Evolutionary conservation across 495 filamentous ascomycete species (phyloP), one percentile per base, ranked within the genome.

Genomic region (Parathielavia appendiculata): DNA sequence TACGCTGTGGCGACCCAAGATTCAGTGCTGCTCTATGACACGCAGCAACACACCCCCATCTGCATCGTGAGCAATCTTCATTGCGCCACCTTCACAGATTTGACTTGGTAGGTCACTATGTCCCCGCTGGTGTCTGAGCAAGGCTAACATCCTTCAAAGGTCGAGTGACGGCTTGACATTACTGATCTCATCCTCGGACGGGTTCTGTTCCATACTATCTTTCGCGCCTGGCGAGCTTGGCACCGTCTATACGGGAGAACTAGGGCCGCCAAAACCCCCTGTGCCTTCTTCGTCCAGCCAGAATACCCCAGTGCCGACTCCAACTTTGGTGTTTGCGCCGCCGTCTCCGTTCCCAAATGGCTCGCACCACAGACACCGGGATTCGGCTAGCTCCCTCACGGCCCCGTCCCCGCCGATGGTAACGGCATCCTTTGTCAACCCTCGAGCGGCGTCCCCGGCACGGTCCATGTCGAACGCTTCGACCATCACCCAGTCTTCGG

Each of bases 1-100:
- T 99, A 97, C 75, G 93, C 92, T 7, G 93, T 99, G 46, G 95
- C 93, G 16, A 99, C 95, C 0, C 91, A 97, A 68, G 95, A 99
- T 70, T 88, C 95, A 0, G 86, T 99, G n/a, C 73, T 96, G 38
- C 80, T 99, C 32, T 97, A 97, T 71, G 95, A 99, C 69, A 99
- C 95, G 0, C 95, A 99, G 66, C 95, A 99, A 64, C 84, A 90
- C 59, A 93, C 90, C 4, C 93, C 95, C 5, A 76, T 99, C 30
- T 93, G 88, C 71, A 75, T 96, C 17, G 91, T 97, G 20, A 97
- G 90, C 80, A 99, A 99, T 66, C 67, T 99, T 49, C 95, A 99
- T 63, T 96, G 90, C 71, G 91, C 95, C 8, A 96, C 92, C 0
- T 99, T 99, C 65, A 97, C 95, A 1, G 95, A 99, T 73, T 71